Percentiles rank a stretch among this genome's conserved stretches.
These are phyloP conservation scores for Melampsora larici-populina DNA, from an alignment of 1,284 basidiomycete species.

Conservation along the genomic window DNA sequence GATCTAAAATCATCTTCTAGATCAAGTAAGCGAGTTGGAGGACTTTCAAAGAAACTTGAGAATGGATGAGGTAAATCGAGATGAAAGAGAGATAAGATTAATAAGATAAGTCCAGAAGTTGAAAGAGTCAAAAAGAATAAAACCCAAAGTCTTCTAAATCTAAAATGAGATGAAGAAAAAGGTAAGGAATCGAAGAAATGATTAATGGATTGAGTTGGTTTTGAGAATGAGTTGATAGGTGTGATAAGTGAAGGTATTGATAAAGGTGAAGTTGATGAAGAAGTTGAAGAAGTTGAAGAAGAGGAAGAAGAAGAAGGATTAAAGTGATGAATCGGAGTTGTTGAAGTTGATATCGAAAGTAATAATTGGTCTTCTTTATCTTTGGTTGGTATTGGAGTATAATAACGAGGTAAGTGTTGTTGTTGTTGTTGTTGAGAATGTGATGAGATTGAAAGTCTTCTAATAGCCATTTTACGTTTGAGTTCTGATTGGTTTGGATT, in stretches of 20 bases:
- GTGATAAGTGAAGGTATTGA: background rate
- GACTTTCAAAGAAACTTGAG: constrained; percentile 4
- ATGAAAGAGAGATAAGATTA: background rate
- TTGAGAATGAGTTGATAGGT: background rate
- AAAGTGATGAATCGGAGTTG: background rate
- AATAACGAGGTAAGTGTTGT: constrained; percentile 18
- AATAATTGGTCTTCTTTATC: background rate
- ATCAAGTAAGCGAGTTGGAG: constrained; percentile 8
- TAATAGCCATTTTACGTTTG: constrained; percentile 7
- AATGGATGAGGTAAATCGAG: background rate
- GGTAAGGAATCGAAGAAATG: too few species aligned
- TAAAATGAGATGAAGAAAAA: background rate
- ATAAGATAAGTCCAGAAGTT: background rate
- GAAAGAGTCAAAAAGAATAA: background rate
- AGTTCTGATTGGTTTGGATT: too few species aligned
- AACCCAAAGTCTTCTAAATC: background rate
- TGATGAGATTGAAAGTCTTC: constrained; percentile 27
- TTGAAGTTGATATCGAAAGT: too few species aligned
- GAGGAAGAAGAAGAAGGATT: background rate
- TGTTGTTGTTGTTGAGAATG: background rate
- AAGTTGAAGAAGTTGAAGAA: constrained; percentile 1
- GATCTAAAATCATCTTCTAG: constrained; percentile 20
- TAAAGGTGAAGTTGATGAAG: constrained; percentile 5
- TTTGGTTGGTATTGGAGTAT: background rate
- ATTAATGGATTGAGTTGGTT: too few species aligned